phyloP scores from a whole-genome alignment of 1,139 yeast species.

The Kodamaea plutei region DNA sequence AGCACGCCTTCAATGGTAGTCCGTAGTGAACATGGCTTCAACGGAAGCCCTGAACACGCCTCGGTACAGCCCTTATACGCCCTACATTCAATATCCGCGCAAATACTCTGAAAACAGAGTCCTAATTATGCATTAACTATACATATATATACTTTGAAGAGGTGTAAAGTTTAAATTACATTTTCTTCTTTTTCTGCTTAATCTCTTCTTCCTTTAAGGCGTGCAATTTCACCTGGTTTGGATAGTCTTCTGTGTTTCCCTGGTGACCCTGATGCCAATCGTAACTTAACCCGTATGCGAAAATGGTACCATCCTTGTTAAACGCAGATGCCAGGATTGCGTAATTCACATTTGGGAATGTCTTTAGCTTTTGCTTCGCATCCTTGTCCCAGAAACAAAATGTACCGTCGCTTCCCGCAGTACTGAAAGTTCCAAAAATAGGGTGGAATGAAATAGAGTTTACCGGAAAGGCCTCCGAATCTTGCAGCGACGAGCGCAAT shows the following conservation, averaged over 20 bases:
- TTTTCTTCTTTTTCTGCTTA: conserved; percentile 67
- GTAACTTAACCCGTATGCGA: conserved; percentile 90
- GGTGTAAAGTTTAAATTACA: no score
- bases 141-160: no score
- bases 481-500: conserved; percentile 25
- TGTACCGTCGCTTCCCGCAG: conserved; percentile 94
- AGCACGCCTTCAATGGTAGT: no score
- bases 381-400: conserved; percentile 97
- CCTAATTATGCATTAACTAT: no score
- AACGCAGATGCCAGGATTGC: conserved; percentile 77
- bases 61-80: no score
- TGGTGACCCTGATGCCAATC: conserved; percentile 93
- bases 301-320: conserved; percentile 76
- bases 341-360: conserved; percentile 68
- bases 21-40: no score
- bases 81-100: no score
- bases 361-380: conserved; percentile 81
- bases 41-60: no score
- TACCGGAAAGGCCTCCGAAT: conserved; percentile 64
- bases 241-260: conserved; percentile 71
- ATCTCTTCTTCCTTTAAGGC: conserved; percentile 84
- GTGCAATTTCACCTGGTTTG: conserved; percentile 76
- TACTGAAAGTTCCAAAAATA: conserved; percentile 80
- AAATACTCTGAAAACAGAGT: no score
- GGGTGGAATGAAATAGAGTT: conserved; percentile 88